Evolutionary conservation across 192 early-diverging fungal genomes (phyloP), one percentile per base, ranked within the genome.

Genomic region (Podila verticillata): DNA sequence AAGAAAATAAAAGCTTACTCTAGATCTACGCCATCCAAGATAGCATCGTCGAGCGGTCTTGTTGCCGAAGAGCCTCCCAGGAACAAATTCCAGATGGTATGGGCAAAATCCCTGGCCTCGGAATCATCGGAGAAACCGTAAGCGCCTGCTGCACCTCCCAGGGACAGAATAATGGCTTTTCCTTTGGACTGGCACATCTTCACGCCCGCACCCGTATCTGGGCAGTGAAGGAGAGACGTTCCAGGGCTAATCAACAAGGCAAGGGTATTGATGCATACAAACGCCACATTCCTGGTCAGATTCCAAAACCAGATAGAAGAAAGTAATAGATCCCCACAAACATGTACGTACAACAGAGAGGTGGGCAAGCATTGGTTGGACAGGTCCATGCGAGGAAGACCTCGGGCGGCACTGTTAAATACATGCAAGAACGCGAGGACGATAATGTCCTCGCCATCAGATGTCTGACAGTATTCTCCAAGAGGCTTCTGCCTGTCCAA

Each of bases 61-160:
- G 64, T 81, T 2, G 65, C 26, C 9, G 89, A 83, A 31, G 82
- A 84, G 15, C 94, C 93, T 36, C 89, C 91, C 17, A 93, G 75
- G 63, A 95, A 95, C 65, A 93, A 80, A 66, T 95, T 89, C 91
- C 91, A 95, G 34, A 96, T 84, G 48, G 89, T 83, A 30, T 89
- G 78, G 0, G 95, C 93, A 74, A 93, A 92, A 22, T 82, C 74
- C 26, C 63, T 83, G 15, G 83, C 91, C 60, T 89, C 85, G 4
- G 73, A 60, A 74, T 91, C 89, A 26, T 83, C 86, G 4, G 74
- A 22, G 48, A 93, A 91, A 2, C 89, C 88, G 60, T 92, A 93
- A 2, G 84, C 72, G 19, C 92, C 92, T 28, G 87, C 77, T 17
- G 91, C 89, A 28, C 90, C 92, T 68, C 93, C 92, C 28, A 96